Conservation (phyloP, 208 protist genomes). For the Crithidia fasciculata region DNA sequence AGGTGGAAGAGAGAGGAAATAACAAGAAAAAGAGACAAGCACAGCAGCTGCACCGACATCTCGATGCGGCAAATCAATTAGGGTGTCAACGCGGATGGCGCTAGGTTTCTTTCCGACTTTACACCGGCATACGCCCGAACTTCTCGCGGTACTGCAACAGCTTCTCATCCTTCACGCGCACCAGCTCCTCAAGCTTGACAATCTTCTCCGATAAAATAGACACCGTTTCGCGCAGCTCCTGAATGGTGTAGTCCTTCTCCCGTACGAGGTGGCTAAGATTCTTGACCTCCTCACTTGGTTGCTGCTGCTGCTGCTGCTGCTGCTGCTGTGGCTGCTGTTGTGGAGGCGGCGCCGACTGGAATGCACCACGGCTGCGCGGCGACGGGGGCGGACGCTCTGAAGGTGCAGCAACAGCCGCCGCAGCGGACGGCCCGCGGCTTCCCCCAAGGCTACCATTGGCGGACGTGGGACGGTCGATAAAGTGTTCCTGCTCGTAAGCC, state of each 20-base stretch:
- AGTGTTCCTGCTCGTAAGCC: conserved; percentile 17
- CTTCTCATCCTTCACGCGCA: conserved; percentile 96
- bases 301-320: conserved; percentile 13
- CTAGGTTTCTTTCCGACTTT: neutral
- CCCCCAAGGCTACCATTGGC: conserved; percentile 2
- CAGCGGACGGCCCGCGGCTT: conserved; percentile 8
- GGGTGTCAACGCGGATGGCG: neutral
- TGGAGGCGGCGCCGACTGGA: neutral
- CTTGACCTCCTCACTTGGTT: conserved; percentile 21
- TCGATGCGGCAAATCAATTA: no score
- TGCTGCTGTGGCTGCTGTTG: neutral
- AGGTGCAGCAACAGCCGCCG: neutral
- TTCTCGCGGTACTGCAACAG: conserved; percentile 81
- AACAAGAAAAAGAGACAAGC: neutral
- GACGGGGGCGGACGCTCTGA: neutral
- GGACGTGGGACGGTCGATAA: conserved; percentile 1
- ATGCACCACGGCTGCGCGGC: neutral
- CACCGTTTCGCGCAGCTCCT: conserved; percentile 90
- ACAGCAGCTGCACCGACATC: neutral
- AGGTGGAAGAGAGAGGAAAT: conserved; percentile 8
- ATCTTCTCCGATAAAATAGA: conserved; percentile 93
- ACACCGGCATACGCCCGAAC: conserved; percentile 48
- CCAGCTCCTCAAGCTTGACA: conserved; percentile 95
- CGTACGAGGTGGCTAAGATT: conserved; percentile 62
- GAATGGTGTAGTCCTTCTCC: conserved; percentile 92